Base-by-base conservation (phyloP, 257 asterid species). In the Orobanche coerulescens region DNA sequence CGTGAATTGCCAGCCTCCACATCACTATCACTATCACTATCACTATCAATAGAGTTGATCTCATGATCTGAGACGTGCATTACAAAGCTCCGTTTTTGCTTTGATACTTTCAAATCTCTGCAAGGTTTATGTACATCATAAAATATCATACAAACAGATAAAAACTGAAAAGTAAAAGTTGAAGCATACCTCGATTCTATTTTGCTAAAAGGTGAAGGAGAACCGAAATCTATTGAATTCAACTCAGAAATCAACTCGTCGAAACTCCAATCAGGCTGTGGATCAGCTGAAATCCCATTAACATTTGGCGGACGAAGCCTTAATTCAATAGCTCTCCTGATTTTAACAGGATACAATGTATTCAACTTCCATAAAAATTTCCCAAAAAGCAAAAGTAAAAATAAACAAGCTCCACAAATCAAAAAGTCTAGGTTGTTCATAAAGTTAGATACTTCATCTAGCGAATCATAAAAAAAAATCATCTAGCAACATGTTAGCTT, bases 261-360 rank as follows among this genome's bases (percentile, higher is more conserved):
- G 13, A 86, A 84, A 52, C 80, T 89, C 91, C 95, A 89, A 73
- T 89, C 91, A 0, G 95, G 95, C 23, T 82, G 81, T 11, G 96
- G 95, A 71, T 84, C 89, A 55, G 80, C 72, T 0, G 88, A 67
- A n/a, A 85, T 66, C 37, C 87, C 90, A 44, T 80, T 73, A 11
- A 84, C 74, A 13, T 58, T 67, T 49, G 69, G 66, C 0, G 82
- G 79, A 47, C 72, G 84, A 36, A 74, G 78, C 63, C 73, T 76
- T 75, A 88, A 62, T 33, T 58, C 65, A 22, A 88, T 20, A 49
- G 56, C 73, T 25, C 75, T 79, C 95, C 95, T 85, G 69, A 61
- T 56, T 56, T 62, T 31, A 58, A 48, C 48, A 68, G 36, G 23
- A 43, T 67, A 36, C 58, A 6, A 46, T 13, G n/a, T 5, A 15